Conservation (phyloP, 805 yeast genomes). For the Metschnikowia amazonensis region DNA sequence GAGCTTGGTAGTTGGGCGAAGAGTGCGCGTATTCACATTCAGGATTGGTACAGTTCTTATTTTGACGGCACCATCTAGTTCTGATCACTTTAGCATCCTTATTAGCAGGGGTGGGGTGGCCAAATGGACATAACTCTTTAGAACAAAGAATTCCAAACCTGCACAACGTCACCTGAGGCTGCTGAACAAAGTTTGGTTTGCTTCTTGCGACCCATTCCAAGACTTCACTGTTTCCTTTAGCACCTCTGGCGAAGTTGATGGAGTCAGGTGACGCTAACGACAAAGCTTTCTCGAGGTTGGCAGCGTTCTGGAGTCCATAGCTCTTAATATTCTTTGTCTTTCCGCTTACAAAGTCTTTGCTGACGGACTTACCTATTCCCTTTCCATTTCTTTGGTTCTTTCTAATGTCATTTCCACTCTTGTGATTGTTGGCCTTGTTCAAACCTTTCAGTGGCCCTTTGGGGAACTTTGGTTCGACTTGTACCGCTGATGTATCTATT, state of each 20-base stretch:
- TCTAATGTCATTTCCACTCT: conserved; percentile 7
- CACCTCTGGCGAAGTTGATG: conserved; percentile 35
- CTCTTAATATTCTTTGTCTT: conserved; percentile 20
- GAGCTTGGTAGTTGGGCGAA: conserved; percentile 52
- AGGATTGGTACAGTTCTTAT: conserved; percentile 58
- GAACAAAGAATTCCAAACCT: conserved; percentile 74
- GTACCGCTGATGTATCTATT: neutral
- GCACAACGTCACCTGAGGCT: conserved; percentile 50
- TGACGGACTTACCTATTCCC: conserved; percentile 18
- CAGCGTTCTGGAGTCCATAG: conserved; percentile 37
- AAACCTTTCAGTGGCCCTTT: conserved; percentile 8
- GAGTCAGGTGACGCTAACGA: conserved; percentile 26
- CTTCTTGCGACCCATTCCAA: conserved; percentile 48
- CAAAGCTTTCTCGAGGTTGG: conserved; percentile 42
- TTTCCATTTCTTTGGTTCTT: conserved; percentile 6
- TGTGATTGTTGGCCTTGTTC: conserved; percentile 10
- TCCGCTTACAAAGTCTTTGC: conserved; percentile 17
- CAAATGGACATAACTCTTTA: conserved; percentile 79
- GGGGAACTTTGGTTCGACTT: conserved; percentile 7
- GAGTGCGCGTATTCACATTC: conserved; percentile 77
- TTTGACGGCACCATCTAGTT: conserved; percentile 73
- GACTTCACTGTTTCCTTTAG: conserved; percentile 56
- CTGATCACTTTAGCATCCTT: conserved; percentile 64
- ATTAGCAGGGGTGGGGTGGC: conserved; percentile 88
- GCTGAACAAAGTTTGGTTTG: conserved; percentile 16